These are phyloP conservation scores for Tanacetum coccineum DNA, from an alignment of 129 eudicot species.

Conservation along the genomic window DNA sequence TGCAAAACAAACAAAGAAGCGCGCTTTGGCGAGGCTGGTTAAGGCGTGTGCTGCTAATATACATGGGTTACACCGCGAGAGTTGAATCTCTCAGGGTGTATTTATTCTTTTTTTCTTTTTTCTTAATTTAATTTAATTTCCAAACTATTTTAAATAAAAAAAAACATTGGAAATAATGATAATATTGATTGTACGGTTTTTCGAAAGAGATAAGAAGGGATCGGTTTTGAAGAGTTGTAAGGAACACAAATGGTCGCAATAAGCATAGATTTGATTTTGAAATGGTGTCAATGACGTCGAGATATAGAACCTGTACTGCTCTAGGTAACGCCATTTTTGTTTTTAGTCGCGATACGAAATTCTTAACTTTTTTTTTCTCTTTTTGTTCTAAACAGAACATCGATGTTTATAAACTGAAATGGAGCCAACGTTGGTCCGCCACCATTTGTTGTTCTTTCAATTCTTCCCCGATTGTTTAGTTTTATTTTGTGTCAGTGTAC, in stretches of 20 bases:
- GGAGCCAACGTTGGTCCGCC: conserved; percentile 28
- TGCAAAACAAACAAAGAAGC: too few relatives aligned
- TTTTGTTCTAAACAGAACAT: background rate
- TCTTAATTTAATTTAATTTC: too few relatives aligned
- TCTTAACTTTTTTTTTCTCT: background rate
- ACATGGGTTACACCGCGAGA: conserved; percentile 99
- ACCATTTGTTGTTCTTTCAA: conserved; percentile 13
- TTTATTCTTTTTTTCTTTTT: too few relatives aligned
- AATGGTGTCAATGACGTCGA: conserved; percentile 36
- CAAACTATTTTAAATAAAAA: too few relatives aligned
- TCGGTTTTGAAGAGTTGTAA: conserved; percentile 33
- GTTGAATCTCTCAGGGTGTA: conserved; percentile 99
- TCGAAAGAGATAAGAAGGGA: conserved; percentile 29
- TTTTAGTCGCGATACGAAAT: background rate
- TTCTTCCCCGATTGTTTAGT: background rate
- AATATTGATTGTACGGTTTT: conserved; percentile 33
- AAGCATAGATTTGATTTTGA: conserved; percentile 31
- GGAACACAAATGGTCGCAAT: conserved; percentile 29
- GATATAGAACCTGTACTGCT: conserved; percentile 45
- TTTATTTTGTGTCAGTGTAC: background rate
- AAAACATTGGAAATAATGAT: too few relatives aligned
- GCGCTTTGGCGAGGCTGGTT: conserved; percentile 99
- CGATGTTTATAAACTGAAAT: conserved; percentile 1
- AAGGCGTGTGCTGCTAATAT: conserved; percentile 99
- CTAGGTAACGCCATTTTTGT: conserved; percentile 48